Conservation (phyloP, 164 flowering plant genomes). For the Magnolia sinica region DNA sequence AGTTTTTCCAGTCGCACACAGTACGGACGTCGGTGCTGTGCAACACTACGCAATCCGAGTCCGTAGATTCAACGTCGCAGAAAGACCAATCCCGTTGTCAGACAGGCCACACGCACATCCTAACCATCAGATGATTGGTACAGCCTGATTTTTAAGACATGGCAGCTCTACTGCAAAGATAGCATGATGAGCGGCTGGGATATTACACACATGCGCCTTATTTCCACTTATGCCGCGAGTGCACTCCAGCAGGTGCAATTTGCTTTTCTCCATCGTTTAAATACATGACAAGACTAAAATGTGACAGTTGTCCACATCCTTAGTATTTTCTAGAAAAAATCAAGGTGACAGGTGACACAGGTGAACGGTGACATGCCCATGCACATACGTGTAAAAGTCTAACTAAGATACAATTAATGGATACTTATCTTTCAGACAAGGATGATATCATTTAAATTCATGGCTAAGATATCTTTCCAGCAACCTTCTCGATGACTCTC, state of each 20-base stretch:
- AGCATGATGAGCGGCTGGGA: neutral
- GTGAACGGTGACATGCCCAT: neutral
- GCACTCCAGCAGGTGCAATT: neutral
- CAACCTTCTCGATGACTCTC: constrained; percentile 1
- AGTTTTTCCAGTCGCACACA: too few species aligned
- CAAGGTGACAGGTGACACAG: neutral
- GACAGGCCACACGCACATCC: too few species aligned
- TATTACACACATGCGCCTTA: neutral
- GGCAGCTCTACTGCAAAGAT: neutral
- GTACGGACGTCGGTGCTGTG: too few species aligned
- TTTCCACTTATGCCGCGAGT: neutral
- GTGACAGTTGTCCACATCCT: neutral
- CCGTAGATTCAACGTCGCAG: too few species aligned
- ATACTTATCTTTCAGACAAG: neutral
- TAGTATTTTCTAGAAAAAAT: neutral
- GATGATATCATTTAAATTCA: neutral
- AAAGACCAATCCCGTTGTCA: too few species aligned
- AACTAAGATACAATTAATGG: neutral
- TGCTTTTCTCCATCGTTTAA: neutral
- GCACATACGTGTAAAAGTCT: neutral
- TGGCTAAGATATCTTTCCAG: neutral
- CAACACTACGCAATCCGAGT: too few species aligned
- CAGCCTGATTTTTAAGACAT: neutral
- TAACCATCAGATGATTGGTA: too few species aligned
- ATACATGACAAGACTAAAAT: neutral